These are phyloP conservation scores for Pythium graminicola DNA, from an alignment of 352 stramenopile species.

Conservation along the genomic window DNA sequence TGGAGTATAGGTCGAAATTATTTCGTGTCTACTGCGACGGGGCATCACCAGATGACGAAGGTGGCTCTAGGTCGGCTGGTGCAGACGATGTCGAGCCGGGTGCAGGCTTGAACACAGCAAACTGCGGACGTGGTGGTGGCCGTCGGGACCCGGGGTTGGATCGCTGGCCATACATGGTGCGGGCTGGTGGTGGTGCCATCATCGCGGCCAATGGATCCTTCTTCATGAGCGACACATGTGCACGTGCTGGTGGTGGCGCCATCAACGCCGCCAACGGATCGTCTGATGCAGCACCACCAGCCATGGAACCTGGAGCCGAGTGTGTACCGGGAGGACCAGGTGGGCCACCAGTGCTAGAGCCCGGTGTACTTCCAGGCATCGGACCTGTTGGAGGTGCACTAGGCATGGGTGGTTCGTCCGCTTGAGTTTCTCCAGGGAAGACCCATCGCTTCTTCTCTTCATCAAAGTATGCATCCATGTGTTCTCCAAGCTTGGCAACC, in stretches of 20 bases:
- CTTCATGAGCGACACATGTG: conserved; percentile 58
- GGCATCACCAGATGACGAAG: conserved; percentile 14
- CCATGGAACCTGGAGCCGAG: conserved; percentile 66
- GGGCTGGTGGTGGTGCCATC: conserved; percentile 74
- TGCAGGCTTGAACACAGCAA: conserved; percentile 81
- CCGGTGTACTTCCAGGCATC: conserved; percentile 44
- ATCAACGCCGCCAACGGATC: conserved; percentile 78
- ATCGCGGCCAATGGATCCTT: conserved; percentile 79
- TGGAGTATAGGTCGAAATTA: background rate
- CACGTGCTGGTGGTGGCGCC: conserved; percentile 59
- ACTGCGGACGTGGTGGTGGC: conserved; percentile 70
- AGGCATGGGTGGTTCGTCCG: conserved; percentile 53
- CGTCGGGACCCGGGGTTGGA: conserved; percentile 28
- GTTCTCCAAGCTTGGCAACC: conserved; percentile 64
- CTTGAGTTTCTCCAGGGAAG: conserved; percentile 70
- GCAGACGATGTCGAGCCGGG: conserved; percentile 24
- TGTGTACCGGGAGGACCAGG: conserved; percentile 37
- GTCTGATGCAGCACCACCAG: conserved; percentile 28
- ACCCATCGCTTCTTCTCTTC: conserved; percentile 83
- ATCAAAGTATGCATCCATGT: conserved; percentile 81
- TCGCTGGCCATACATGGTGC: conserved; percentile 33
- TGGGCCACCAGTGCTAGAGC: conserved; percentile 27
- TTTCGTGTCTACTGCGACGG: conserved; percentile 6
- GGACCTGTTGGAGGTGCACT: conserved; percentile 67
- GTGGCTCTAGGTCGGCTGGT: conserved; percentile 6